Evolutionary conservation across 805 yeast genomes (phyloP), one percentile per base, ranked within the genome.

Genomic region (Ogataea siamensis): DNA sequence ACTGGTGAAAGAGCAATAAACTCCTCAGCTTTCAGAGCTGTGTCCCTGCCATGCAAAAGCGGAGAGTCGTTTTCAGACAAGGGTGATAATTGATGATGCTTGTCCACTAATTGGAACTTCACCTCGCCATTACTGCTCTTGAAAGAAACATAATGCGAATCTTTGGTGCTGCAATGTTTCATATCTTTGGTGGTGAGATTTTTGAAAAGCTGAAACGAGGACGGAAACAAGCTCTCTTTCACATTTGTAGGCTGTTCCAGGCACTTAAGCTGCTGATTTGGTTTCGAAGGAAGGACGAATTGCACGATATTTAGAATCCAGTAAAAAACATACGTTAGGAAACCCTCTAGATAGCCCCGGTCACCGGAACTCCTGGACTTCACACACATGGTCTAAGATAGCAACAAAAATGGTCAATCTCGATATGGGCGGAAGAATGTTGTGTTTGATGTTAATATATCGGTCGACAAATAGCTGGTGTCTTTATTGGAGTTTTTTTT

Each of bases 41-140:
- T 7, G 15, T 17, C 21, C 19, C 9, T 24, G 19, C 21, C 15
- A 8, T 18, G 19, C 10, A 14, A 20, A 24, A 22, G 39, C 25
- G 52, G 54, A 18, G 48, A 48, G n/a, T 45, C 40, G n/a, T 44
- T 18, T 23, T 52, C 57, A 1, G 62, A 53, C 9, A 49, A 23
- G 7, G 64, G 63, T 0, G 65, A 54, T 9, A 51, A 42, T 34
- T 54, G 56, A 25, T 54, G 56, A 38, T 34, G 30, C 3, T 36
- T 33, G 28, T 74, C 77, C 16, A 73, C 68, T 39, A 78, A 67
- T 11, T 68, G 68, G 76, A 82, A 78, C 39, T 74, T 79, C 11
- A 78, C 67, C 45, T 74, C 77, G 3, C 83, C 85, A 22, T 68
- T 65, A 11, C 55, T 58, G 49, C 74, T 76, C 33, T 70, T 72